Conservation (phyloP, 495 filamentous ascomycete species). For the Talaromyces wortmannii region DNA sequence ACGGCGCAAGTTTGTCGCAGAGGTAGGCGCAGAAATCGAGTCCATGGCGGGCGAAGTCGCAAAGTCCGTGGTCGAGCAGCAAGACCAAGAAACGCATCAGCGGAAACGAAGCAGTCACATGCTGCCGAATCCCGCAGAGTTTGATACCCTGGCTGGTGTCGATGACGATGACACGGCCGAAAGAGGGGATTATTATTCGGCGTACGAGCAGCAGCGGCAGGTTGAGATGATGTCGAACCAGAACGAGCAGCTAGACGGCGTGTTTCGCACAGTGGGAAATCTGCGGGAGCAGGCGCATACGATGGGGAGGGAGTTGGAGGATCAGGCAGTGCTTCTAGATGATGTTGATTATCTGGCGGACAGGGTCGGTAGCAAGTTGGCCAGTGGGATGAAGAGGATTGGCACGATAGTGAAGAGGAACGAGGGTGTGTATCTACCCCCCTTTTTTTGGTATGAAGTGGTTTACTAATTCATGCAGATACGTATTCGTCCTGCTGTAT, state of each 20-base stretch:
- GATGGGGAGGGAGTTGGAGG: constrained; percentile 93
- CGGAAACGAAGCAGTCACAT: constrained; percentile 18
- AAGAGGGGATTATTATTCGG: constrained; percentile 67
- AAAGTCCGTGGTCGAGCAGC: constrained; percentile 31
- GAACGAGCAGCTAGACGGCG: constrained; percentile 85
- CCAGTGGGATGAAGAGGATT: constrained; percentile 79
- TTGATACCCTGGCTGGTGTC: constrained; percentile 36
- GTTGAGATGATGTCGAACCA: constrained; percentile 89
- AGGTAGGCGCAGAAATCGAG: constrained; percentile 82
- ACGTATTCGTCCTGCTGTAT: constrained; percentile 90
- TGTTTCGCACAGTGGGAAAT: constrained; percentile 88
- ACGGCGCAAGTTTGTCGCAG: constrained; percentile 75
- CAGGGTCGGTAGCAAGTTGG: constrained; percentile 77
- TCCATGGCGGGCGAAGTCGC: constrained; percentile 79
- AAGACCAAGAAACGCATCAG: constrained; percentile 11
- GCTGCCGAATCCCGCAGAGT: constrained; percentile 67
- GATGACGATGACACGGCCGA: constrained; percentile 14
- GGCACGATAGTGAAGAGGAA: constrained; percentile 80
- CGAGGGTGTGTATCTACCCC: constrained; percentile 86
- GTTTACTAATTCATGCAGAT: constrained; percentile 39
- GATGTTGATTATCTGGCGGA: constrained; percentile 77
- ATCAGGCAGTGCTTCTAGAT: constrained; percentile 77
- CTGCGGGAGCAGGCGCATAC: constrained; percentile 81
- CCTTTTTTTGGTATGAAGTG: too few species aligned
- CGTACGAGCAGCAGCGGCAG: constrained; percentile 89